phyloP scores from a whole-genome alignment of 2,329 filamentous ascomycete species.

The Sporothrix sp. region DNA sequence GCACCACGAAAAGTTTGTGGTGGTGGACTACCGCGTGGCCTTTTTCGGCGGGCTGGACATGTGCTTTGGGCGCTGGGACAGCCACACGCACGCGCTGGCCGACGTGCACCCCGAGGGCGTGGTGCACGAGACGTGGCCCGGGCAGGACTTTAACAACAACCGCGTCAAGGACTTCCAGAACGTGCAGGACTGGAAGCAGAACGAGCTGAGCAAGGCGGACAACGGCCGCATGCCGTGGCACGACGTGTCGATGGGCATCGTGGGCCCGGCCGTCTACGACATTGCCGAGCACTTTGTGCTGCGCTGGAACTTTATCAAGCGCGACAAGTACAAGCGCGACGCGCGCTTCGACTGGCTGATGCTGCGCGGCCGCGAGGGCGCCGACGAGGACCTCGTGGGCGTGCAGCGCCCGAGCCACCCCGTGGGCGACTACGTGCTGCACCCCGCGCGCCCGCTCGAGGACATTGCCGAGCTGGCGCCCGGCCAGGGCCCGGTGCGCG shows the following conservation, averaged over 20 bases:
- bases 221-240: slow-evolving; percentile 98
- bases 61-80: slow-evolving; percentile 93
- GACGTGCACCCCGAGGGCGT: slow-evolving; percentile 83
- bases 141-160: slow-evolving; percentile 98
- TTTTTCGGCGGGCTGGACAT: slow-evolving; percentile 93
- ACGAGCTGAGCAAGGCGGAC: slow-evolving; percentile 83
- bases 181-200: slow-evolving; percentile 84
- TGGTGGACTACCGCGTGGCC: slow-evolving; percentile 81
- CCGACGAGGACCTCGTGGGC: slow-evolving; percentile 75
- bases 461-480: slow-evolving; percentile 44
- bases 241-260: slow-evolving; percentile 85
- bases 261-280: slow-evolving; percentile 83
- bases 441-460: slow-evolving; percentile 62
- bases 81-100: slow-evolving; percentile 70
- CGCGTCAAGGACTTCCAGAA: slow-evolving; percentile 91
- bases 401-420: slow-evolving; percentile 86
- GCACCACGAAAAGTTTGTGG: slow-evolving; percentile 95
- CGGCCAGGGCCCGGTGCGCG: slow-evolving; percentile 62
- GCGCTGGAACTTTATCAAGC: slow-evolving; percentile 93
- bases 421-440: slow-evolving; percentile 75
- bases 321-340: slow-evolving; percentile 95
- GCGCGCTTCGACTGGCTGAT: slow-evolving; percentile 74
- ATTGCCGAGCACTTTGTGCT: slow-evolving; percentile 93
- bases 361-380: slow-evolving; percentile 63
- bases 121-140: slow-evolving; percentile 77